Conservation (phyloP, 2,329 filamentous ascomycete species). For the Penicillium palitans region DNA sequence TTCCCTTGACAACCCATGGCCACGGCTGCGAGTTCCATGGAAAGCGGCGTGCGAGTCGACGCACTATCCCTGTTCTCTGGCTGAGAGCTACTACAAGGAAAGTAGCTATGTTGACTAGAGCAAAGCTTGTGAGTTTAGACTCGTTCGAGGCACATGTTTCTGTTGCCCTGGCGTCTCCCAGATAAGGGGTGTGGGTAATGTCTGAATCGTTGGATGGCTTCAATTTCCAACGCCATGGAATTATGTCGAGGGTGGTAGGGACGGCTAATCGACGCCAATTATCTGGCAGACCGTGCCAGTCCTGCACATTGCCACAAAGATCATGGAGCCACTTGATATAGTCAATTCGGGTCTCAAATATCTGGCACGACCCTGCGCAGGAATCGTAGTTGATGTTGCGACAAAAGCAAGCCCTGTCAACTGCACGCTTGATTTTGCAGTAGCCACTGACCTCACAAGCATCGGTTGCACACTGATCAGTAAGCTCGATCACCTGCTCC, state of each 20-base stretch:
- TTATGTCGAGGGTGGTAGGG: not conserved
- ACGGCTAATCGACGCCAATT: not conserved
- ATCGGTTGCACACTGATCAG: constrained; percentile 3
- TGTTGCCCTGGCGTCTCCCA: not conserved
- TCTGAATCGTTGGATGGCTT: not conserved
- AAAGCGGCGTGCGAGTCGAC: not conserved
- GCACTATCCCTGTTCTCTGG: not conserved
- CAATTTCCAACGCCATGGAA: not conserved
- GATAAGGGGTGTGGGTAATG: not conserved
- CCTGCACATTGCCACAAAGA: not conserved
- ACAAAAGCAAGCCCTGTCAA: not conserved
- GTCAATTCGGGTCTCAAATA: not conserved
- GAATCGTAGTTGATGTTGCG: not conserved
- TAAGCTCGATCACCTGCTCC: not conserved
- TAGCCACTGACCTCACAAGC: not conserved
- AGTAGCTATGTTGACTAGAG: constrained; percentile 2
- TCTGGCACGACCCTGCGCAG: not conserved
- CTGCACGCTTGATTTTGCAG: not conserved
- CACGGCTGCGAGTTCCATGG: not conserved
- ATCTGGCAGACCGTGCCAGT: not conserved
- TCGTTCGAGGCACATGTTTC: not conserved
- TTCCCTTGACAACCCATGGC: not conserved
- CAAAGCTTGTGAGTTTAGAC: not conserved
- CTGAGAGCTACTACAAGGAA: not conserved
- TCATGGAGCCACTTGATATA: not conserved